Conservation (phyloP, 75 land plant genomes). For the Sequoiadendron giganteum region DNA sequence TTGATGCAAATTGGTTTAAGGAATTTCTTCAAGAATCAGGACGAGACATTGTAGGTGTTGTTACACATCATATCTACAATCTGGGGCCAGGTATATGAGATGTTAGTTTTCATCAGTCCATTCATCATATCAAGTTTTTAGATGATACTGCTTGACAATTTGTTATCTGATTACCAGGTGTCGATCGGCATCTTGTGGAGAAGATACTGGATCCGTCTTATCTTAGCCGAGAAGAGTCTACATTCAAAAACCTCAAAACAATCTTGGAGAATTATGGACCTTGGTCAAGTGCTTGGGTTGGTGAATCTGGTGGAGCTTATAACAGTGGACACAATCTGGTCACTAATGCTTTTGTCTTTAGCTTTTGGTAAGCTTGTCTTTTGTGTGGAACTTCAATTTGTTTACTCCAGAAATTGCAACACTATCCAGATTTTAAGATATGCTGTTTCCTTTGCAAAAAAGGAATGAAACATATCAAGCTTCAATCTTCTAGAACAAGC, state of each 20-base stretch:
- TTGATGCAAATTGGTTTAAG: conserved; percentile 57
- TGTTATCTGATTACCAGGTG: conserved; percentile 34
- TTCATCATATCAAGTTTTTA: neutral
- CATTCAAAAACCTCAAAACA: conserved; percentile 43
- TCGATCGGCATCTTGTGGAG: conserved; percentile 47
- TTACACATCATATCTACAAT: conserved; percentile 89
- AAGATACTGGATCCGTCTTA: conserved; percentile 70
- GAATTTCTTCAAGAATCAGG: conserved; percentile 56
- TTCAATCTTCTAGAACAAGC: neutral
- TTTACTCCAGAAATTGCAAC: neutral
- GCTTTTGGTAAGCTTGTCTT: conserved; percentile 67
- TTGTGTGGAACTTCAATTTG: neutral
- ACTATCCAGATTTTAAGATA: neutral
- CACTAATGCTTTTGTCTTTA: conserved; percentile 76
- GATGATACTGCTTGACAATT: neutral
- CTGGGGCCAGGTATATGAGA: conserved; percentile 72
- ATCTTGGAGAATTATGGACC: conserved; percentile 36
- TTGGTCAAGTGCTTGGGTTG: conserved; percentile 71
- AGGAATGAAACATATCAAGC: neutral
- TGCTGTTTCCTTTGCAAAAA: neutral
- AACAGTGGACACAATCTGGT: conserved; percentile 83
- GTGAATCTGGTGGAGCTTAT: conserved; percentile 93
- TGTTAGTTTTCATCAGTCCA: neutral
- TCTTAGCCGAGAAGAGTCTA: conserved; percentile 52
- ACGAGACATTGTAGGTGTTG: conserved; percentile 40